Evolutionary conservation across 495 filamentous ascomycete species (phyloP), one percentile per base, ranked within the genome.

Genomic region (Tricharina praecox): DNA sequence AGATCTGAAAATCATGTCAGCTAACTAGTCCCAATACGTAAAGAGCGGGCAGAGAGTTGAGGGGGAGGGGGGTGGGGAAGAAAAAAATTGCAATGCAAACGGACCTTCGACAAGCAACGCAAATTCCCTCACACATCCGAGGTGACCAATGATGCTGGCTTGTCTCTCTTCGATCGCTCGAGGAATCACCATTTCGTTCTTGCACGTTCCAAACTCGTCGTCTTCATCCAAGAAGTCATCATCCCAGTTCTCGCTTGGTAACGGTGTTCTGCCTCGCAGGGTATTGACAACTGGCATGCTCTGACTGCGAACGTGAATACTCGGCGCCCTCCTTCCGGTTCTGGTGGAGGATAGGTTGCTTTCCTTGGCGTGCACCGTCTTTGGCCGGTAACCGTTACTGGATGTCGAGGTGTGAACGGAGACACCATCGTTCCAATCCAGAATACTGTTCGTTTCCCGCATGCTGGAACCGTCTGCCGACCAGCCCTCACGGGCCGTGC

Each of bases 361-460:
- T 62, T 93, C 85, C 64, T 92, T 95, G 2, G 82, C 85, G 66
- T 95, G 87, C 33, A 92, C 82, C 9, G 86, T 93, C 50, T 81
- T 80, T 9, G 90, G 88, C 46, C 88, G 74, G 37, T 71, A 68
- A 35, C 77, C 74, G 19, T 72, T 65, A 36, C 76, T 70, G 11
- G 45, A 48, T 9, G 10, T 30, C 63, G 49, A 2, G 52, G 44
- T 19, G 33, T 32, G 41, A 70, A 69, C 30, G 64, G 67, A 55
- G 36, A 67, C 64, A 13, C 57, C 60, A 36, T 75, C 72, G 32
- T 49, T 59, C 56, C 56, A 59, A 33, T 59, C 56, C 16, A 59
- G 34, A 20, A 59, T 59, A 23, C 56, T 59, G 23, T 57, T 58
- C 3, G 55, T 59, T 30, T 59, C 55, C 13, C 55, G 40, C 23